These are phyloP conservation scores for Leptosphaerulina australis DNA, from an alignment of 2,329 filamentous ascomycete species.

Conservation along the genomic window DNA sequence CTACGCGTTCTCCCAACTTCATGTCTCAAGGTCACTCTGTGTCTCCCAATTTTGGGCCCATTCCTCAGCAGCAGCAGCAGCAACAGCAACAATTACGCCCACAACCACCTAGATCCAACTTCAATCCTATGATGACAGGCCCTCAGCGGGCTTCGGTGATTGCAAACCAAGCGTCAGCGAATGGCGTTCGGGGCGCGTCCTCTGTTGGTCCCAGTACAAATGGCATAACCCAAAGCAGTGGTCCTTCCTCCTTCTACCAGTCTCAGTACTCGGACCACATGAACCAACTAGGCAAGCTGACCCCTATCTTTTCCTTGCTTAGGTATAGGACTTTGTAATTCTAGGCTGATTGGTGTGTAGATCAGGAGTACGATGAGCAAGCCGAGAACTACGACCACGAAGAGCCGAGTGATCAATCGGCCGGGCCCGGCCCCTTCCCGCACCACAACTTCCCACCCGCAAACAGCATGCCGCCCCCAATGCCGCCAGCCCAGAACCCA, in stretches of 20 bases:
- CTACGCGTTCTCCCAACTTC: slow-evolving; percentile 66
- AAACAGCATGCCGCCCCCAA: slow-evolving; percentile 48
- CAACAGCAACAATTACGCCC: slow-evolving; percentile 41
- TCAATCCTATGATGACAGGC: slow-evolving; percentile 51
- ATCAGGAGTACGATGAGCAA: slow-evolving; percentile 95
- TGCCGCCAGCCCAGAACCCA: slow-evolving; percentile 46
- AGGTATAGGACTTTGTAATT: slow-evolving; percentile 66
- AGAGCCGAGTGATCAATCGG: slow-evolving; percentile 68
- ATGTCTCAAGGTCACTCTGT: slow-evolving; percentile 64
- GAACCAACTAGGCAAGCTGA: slow-evolving; percentile 88
- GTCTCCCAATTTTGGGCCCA: slow-evolving; percentile 63
- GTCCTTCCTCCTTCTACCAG: slow-evolving; percentile 70
- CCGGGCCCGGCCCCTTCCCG: slow-evolving; percentile 70
- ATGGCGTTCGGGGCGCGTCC: slow-evolving; percentile 46
- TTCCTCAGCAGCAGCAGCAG: slow-evolving; percentile 48
- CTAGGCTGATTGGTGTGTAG: slow-evolving; percentile 73
- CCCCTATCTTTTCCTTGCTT: slow-evolving; percentile 57
- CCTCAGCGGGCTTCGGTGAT: slow-evolving; percentile 48
- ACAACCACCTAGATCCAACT: slow-evolving; percentile 57
- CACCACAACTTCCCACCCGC: slow-evolving; percentile 59
- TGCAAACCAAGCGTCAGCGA: slow-evolving; percentile 45
- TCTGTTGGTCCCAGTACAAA: slow-evolving; percentile 45
- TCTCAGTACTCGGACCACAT: slow-evolving; percentile 93
- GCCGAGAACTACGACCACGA: slow-evolving; percentile 86
- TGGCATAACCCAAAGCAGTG: slow-evolving; percentile 46